These are phyloP conservation scores for Exidia glandulosa DNA, from an alignment of 768 basidiomycete genomes.

Conservation along the genomic window DNA sequence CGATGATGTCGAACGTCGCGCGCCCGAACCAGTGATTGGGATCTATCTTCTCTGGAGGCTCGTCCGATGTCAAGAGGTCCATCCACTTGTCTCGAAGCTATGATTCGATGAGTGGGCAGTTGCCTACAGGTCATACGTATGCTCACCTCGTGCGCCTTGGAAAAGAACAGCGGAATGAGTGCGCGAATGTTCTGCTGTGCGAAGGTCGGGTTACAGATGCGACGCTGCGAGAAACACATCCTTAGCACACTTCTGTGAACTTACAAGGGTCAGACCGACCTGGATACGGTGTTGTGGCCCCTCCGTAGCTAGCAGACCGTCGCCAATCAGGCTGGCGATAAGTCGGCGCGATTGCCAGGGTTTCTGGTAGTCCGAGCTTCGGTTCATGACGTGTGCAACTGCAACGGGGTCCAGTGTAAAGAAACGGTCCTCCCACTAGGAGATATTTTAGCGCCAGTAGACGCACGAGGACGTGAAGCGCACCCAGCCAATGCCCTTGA, in stretches of 20 bases:
- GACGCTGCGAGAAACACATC: constrained; percentile 20
- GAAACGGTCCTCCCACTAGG: constrained; percentile 41
- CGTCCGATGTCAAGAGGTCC: neutral
- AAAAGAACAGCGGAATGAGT: constrained; percentile 60
- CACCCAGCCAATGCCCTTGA: constrained; percentile 45
- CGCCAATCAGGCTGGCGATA: constrained; percentile 37
- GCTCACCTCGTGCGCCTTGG: constrained; percentile 45
- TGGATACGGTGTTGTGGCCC: constrained; percentile 33
- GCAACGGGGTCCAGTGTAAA: constrained; percentile 42
- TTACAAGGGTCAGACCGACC: constrained; percentile 16
- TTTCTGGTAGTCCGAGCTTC: constrained; percentile 37
- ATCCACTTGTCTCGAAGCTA: constrained; percentile 3
- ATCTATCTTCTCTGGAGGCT: neutral
- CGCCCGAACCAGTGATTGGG: constrained; percentile 42
- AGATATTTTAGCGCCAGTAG: neutral
- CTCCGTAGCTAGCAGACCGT: constrained; percentile 22
- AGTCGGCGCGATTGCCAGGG: constrained; percentile 45
- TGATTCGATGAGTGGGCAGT: no score
- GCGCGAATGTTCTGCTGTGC: constrained; percentile 67
- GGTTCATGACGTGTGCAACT: constrained; percentile 35
- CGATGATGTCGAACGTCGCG: constrained; percentile 53
- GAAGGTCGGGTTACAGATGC: constrained; percentile 68
- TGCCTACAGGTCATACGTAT: constrained; percentile 1
- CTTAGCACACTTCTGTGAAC: neutral
- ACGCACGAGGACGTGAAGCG: constrained; percentile 1